Base-by-base conservation (phyloP, 177 flowering plant species). In the Vitis hybrid region DNA sequence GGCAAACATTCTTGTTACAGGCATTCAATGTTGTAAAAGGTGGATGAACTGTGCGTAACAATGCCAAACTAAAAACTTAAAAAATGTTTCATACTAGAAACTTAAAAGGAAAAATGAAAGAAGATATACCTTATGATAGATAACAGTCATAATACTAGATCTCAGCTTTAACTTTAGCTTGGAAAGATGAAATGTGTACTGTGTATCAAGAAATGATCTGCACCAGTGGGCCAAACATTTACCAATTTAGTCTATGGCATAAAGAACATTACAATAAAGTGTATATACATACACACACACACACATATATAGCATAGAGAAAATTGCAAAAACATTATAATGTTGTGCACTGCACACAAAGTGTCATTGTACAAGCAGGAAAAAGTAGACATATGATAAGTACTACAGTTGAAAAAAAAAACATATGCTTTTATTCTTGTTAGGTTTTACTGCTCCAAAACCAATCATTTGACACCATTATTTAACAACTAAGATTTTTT, bases 151-250 rank as follows among this genome's bases (percentile, higher is more conserved):
- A 14, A 94, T 88, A 62, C 98, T 79, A 27, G 97, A 85, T 51
- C 97, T 81, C 52, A 94, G 75, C 86, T 86, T 92, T 71, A 94
- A 76, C 85, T 85, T 92, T 64, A 94, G 76, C 72, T 79, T 89
- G 46, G 97, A 75, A 74, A 94, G 91, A 79, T 73, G 94, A 79
- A 83, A 92, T 13, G 88, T 80, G 72, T 94, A 94, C 64, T 92
- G 98, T 63, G 98, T 94, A 78, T 94, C 97, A 66, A 93, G 77
- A 74, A 94, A 87, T 18, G 98, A 92, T 82, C 97, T 92, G 89
- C 78, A 78, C 15, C 68, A 79, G 60, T 50, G 40, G 48, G 48
- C 68, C 4, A 58, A 60, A 12, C 24, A 49, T 21, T 55, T 40
- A 46, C 12, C 30, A 56, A 52, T 8, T 6, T 51, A 10, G 10